Percentiles rank a stretch among this genome's conserved stretches.
phyloP scores from a whole-genome alignment of 495 filamentous ascomycete species.

The Penicillium maclennaniae region DNA sequence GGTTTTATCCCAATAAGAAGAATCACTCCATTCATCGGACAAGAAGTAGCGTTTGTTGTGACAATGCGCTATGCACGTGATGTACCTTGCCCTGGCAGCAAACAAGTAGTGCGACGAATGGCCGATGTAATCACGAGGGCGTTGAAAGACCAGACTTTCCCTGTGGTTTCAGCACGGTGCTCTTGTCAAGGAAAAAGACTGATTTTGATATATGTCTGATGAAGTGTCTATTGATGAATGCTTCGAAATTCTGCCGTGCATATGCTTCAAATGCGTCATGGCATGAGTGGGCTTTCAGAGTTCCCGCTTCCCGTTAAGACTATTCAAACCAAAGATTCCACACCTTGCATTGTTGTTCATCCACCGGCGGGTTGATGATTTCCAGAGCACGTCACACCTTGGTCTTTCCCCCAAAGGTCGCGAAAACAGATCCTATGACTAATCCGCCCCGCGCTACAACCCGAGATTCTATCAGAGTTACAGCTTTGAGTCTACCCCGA shows the following conservation, averaged over 20 bases:
- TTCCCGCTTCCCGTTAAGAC: not conserved
- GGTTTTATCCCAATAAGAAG: not conserved
- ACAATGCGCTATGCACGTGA: not conserved
- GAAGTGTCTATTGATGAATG: not conserved
- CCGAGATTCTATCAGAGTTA: not conserved
- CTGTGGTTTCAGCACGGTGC: not conserved
- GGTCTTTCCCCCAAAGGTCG: not conserved
- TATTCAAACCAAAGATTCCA: not conserved
- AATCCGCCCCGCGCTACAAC: conserved; percentile 8
- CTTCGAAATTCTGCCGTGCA: not conserved
- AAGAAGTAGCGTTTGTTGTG: not conserved
- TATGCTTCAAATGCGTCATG: not conserved
- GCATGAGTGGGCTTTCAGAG: no score
- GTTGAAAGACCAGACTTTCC: not conserved
- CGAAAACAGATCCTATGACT: conserved; percentile 4
- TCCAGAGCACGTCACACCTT: no score
- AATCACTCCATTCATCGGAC: not conserved
- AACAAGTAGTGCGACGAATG: not conserved
- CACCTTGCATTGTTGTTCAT: not conserved
- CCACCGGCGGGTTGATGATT: not conserved
- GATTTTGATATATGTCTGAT: not conserved
- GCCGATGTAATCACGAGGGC: not conserved
- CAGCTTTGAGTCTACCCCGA: not conserved
- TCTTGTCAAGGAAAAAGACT: not conserved
- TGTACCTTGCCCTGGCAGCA: not conserved